Base-by-base conservation (phyloP, 2,329 filamentous ascomycete species). In the Cercospora beticola region DNA sequence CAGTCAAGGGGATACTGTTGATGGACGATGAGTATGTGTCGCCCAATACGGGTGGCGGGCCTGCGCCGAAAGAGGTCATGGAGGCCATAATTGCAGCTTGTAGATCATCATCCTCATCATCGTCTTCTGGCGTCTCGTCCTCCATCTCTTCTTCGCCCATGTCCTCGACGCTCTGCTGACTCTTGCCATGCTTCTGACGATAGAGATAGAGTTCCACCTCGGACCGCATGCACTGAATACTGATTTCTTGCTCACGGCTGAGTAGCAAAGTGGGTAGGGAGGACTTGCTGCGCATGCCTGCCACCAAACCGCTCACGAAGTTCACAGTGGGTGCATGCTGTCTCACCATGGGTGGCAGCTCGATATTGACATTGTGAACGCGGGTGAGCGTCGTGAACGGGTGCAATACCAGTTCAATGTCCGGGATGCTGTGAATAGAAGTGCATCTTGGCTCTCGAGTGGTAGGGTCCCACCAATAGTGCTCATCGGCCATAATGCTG, bases 391-490 rank as follows among this genome's bases (percentile, higher is more conserved):
- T 62, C 2, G 72, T 57, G 57, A 77, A 74, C 2, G 72, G 72
- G 10, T 68, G 72, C n/a, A 78, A 66, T 16, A 73, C 70, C 18
- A 78, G 65, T 59, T 78, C 71, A 64, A 78, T 54, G 62, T 76
- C 74, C 1, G 73, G 67, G 9, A 76, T 52, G 16, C 65, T 63
- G 57, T 77, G 70, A 23, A 76, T 70, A 10, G 68, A 70, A 6
- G 75, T 74, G 56, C 62, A 52, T 30, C 73, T 71, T 10, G 75
- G 73, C 14, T 64, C 30, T 18, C 70, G n/a, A 3, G 52, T 68
- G 52, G 63, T 59, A 1, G 66, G 28, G 40, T 76, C 71, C 74
- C 74, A 76, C 75, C 75, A 77, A 43, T 68, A 69, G 54, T 69
- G 56, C 33, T 73, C 64, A 9, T 40, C 54, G 14, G 33, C 26